Evolutionary conservation across 805 yeast species (phyloP).

Genomic region (Ogataea allantospora): DNA sequence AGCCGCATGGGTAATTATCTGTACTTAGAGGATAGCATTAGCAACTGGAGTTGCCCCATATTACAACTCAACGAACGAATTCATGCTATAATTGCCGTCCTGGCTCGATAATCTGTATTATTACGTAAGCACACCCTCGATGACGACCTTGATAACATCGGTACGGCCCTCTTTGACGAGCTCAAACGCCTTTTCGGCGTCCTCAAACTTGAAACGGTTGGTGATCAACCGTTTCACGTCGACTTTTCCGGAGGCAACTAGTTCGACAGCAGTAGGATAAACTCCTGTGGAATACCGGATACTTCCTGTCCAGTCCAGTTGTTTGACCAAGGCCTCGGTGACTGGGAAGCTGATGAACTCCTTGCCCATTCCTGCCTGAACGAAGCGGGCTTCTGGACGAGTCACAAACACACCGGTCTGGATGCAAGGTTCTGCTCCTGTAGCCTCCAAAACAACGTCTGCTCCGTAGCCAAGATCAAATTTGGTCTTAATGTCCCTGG

Average conservation of each 20-base stretch:
- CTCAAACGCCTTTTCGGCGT: constrained; percentile 76
- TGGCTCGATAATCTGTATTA: background rate
- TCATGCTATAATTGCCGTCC: too few species aligned
- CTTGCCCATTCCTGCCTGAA: constrained; percentile 85
- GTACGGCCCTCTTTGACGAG: constrained; percentile 54
- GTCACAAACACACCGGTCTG: constrained; percentile 61
- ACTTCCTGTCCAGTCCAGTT: constrained; percentile 66
- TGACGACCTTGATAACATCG: constrained; percentile 72
- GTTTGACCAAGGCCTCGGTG: constrained; percentile 64
- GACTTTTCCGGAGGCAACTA: constrained; percentile 61
- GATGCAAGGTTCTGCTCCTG: constrained; percentile 80
- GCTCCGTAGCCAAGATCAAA: constrained; percentile 32
- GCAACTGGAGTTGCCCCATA: background rate
- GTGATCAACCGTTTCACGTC: constrained; percentile 70
- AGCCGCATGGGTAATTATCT: background rate
- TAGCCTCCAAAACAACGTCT: constrained; percentile 69
- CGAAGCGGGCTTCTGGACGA: constrained; percentile 66
- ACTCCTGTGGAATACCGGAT: constrained; percentile 81
- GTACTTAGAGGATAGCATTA: background rate
- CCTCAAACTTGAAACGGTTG: constrained; percentile 66
- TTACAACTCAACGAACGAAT: too few species aligned
- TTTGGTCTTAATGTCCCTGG: constrained; percentile 34
- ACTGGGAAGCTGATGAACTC: constrained; percentile 69
- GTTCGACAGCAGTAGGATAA: constrained; percentile 66
- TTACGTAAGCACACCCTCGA: constrained; percentile 60